Evolutionary conservation across 495 filamentous ascomycete genomes (phyloP).

Genomic region (Aspergillus haitiensis): DNA sequence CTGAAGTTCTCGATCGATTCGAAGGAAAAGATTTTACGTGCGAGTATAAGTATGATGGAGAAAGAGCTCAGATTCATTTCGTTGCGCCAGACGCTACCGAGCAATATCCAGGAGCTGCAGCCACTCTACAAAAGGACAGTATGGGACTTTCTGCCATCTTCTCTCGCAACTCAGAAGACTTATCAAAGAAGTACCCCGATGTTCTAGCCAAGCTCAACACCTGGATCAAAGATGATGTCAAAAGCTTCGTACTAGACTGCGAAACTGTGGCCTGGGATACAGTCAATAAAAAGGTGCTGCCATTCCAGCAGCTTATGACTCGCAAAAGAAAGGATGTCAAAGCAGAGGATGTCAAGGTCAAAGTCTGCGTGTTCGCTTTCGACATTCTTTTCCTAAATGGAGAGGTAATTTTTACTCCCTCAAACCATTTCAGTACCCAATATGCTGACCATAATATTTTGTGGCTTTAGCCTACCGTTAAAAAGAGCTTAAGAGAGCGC

Average conservation of each 20-base stretch:
- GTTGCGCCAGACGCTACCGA: constrained; percentile 77
- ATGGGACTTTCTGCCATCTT: constrained; percentile 84
- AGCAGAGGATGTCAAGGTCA: constrained; percentile 93
- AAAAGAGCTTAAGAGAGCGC: constrained; percentile 82
- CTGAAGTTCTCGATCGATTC: constrained; percentile 95
- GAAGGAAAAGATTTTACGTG: constrained; percentile 95
- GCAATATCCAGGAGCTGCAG: constrained; percentile 55
- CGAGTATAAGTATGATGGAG: constrained; percentile 98
- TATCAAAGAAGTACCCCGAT: constrained; percentile 97
- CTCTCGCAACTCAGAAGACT: constrained; percentile 92
- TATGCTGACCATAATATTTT: constrained; percentile 16
- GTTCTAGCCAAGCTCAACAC: constrained; percentile 80
- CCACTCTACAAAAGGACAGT: constrained; percentile 50
- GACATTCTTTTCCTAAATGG: constrained; percentile 93
- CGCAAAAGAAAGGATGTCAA: constrained; percentile 97
- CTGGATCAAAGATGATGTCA: constrained; percentile 87
- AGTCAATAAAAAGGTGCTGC: constrained; percentile 86
- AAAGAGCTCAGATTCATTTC: constrained; percentile 95
- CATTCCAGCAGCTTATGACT: constrained; percentile 98
- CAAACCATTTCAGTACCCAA: not conserved
- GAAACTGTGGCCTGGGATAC: constrained; percentile 98
- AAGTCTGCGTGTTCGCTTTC: constrained; percentile 97
- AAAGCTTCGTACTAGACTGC: constrained; percentile 95
- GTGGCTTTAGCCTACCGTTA: constrained; percentile 63
- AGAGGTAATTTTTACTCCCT: constrained; percentile 55